Percentiles rank a stretch among this genome's conserved stretches.
These are phyloP conservation scores for Sugiyamaella valdiviana DNA, from an alignment of 805 yeast species.

Conservation along the genomic window DNA sequence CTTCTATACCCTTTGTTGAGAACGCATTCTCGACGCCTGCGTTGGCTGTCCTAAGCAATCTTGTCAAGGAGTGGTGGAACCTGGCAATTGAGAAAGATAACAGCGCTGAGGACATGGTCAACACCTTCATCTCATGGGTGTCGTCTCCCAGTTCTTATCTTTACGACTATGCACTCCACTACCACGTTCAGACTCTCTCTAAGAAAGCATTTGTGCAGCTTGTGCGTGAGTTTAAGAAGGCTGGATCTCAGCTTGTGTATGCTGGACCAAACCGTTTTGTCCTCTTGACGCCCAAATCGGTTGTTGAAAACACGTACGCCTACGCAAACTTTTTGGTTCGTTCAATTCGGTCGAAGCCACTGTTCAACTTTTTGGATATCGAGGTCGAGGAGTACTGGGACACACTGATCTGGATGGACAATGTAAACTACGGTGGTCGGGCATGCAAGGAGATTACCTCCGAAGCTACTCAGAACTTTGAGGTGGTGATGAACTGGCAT, in stretches of 20 bases:
- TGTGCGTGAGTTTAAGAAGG: conserved; percentile 65
- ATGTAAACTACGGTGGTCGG: conserved; percentile 76
- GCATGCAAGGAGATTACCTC: conserved; percentile 24
- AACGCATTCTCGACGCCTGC: conserved; percentile 80
- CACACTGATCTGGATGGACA: conserved; percentile 90
- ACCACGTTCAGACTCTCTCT: conserved; percentile 82
- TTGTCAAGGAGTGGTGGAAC: conserved; percentile 93
- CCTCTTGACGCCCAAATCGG: conserved; percentile 63
- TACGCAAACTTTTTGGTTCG: conserved; percentile 79
- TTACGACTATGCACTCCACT: conserved; percentile 72
- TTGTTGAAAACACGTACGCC: conserved; percentile 84
- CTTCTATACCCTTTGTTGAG: conserved; percentile 49
- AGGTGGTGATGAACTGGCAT: conserved; percentile 51
- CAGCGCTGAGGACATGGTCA: conserved; percentile 79
- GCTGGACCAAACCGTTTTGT: conserved; percentile 74
- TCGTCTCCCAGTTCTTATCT: conserved; percentile 65
- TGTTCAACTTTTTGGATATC: conserved; percentile 77
- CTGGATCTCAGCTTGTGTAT: conserved; percentile 74
- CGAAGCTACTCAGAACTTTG: conserved; percentile 21
- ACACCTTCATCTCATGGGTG: conserved; percentile 80
- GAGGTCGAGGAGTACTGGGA: conserved; percentile 82
- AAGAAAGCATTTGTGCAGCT: conserved; percentile 76
- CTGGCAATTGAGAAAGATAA: conserved; percentile 61
- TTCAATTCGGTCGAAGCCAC: conserved; percentile 69
- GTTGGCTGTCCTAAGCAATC: conserved; percentile 55